Evolutionary conservation across 495 filamentous ascomycete genomes (phyloP).

Genomic region (Daldinia concentrica): DNA sequence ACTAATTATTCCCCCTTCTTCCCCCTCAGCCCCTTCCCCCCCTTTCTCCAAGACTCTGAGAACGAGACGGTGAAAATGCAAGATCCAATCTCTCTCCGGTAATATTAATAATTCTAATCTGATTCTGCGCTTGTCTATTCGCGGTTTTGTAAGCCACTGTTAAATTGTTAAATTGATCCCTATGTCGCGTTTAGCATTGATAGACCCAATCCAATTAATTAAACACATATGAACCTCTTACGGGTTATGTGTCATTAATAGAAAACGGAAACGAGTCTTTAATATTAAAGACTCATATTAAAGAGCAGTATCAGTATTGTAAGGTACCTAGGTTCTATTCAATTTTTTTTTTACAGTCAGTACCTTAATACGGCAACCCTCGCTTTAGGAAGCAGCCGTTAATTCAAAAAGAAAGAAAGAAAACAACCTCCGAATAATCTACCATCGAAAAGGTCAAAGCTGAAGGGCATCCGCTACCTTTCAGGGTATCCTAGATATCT

Average conservation of each 20-base stretch:
- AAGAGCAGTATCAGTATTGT: neutral
- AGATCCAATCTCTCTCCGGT: neutral
- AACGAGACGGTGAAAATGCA: constrained; percentile 3
- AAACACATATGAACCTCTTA: neutral
- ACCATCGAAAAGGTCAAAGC: constrained; percentile 3
- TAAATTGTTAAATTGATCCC: neutral
- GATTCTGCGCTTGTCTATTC: neutral
- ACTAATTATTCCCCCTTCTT: too few relatives aligned
- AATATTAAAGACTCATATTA: neutral
- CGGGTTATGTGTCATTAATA: neutral
- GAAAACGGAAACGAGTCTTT: neutral
- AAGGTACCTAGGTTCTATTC: neutral
- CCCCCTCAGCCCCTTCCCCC: neutral
- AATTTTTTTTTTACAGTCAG: neutral
- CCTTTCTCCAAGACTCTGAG: neutral
- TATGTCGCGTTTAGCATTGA: neutral
- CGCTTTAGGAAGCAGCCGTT: neutral
- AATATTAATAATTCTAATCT: neutral
- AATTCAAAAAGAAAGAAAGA: neutral
- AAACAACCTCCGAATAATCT: neutral
- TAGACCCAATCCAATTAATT: neutral
- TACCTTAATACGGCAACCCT: too few relatives aligned
- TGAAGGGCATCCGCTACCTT: constrained; percentile 11
- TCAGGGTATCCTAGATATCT: constrained; percentile 12
- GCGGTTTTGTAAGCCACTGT: neutral